Evolutionary conservation across 1,139 yeast species (phyloP), one percentile per base, ranked within the genome.

Genomic region (Taphrina flavorubra): DNA sequence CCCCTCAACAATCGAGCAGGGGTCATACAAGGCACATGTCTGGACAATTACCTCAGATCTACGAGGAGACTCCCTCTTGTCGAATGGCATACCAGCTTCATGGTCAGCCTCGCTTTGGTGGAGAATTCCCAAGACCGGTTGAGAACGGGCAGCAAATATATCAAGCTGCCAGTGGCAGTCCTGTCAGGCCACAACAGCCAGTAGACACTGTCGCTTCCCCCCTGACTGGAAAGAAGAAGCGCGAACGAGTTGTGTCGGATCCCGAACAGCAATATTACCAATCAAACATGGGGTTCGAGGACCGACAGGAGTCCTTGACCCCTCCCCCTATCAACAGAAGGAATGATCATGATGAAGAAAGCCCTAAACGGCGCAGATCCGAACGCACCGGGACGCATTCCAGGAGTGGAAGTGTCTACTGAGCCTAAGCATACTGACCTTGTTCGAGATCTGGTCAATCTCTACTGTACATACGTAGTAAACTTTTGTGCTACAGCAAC

Each of bases 21-120:
- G 53, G 44, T 25, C 59, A 55, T 42, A 18, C 34, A 25, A 59
- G 59, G 44, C 67, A 63, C 7, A 18, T 44, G 53, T 46, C 53
- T 5, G 67, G 61, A 16, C 61, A 46, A n/a, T 20, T 63, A 18
- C 67, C 67, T 14, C 67, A 63, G 11, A 63, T 63, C 2, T 63
- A 51, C 36, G 67, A 63, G 14, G 67, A 63, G 40, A 63, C 67
- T 6, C 67, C 67, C 11, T 63, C 67, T 10, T 63, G 67, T 46
- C 53, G 67, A 34, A 63, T 63, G 67, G 67, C 67, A 2, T 63
- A 63, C n/a, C 67, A 63, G 42, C 44, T 63, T 34, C 67, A 55
- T 63, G 67, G 67, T 14, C 62, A 42, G 10, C 37, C 47, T 1
- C 37, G 62, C 8, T 31, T 58, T n/a, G 51, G 49, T 20, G 53